Percentiles rank a stretch among this genome's conserved stretches.
Evolutionary conservation across 257 asterid species (phyloP).

Genomic region (Linderniella brevidens): DNA sequence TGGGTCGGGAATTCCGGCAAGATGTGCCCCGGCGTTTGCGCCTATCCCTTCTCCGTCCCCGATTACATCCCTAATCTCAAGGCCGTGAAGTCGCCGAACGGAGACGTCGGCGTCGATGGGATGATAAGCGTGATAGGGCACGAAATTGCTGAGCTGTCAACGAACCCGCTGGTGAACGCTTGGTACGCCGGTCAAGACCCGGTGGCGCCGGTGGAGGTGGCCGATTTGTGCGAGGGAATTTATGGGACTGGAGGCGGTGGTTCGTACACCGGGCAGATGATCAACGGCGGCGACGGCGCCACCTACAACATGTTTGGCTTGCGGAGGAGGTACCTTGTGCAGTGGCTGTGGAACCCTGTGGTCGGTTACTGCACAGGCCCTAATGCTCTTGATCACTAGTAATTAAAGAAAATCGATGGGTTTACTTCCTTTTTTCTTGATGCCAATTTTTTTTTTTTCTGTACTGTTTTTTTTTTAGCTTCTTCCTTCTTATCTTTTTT

Average conservation of each 20-base stretch:
- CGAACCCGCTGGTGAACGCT: slow-evolving; percentile 51
- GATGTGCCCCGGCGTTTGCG: slow-evolving; percentile 39
- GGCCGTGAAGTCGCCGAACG: slow-evolving; percentile 39
- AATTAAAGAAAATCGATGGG: neutral
- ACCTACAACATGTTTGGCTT: slow-evolving; percentile 50
- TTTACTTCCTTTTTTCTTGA: too few relatives aligned
- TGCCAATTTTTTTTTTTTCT: too few relatives aligned
- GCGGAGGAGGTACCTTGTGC: slow-evolving; percentile 47
- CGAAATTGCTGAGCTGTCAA: slow-evolving; percentile 48
- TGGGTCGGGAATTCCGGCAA: slow-evolving; percentile 61
- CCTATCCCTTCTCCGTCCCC: slow-evolving; percentile 51
- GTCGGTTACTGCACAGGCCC: slow-evolving; percentile 61
- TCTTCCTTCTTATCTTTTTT: too few relatives aligned
- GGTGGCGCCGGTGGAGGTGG: slow-evolving; percentile 48
- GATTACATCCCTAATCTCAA: slow-evolving; percentile 26
- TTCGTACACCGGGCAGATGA: slow-evolving; percentile 58
- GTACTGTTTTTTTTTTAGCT: too few relatives aligned
- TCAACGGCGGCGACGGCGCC: slow-evolving; percentile 49
- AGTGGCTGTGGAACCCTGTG: slow-evolving; percentile 55
- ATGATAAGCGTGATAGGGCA: slow-evolving; percentile 70
- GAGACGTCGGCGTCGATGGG: slow-evolving; percentile 47
- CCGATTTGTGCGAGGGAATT: slow-evolving; percentile 65
- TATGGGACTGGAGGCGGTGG: slow-evolving; percentile 67
- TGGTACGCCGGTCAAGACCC: slow-evolving; percentile 73
- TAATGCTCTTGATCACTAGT: slow-evolving; percentile 57